Percentiles rank a stretch among this genome's conserved stretches.
These are phyloP conservation scores for Phaeophleospora eucalypticola DNA, from an alignment of 2,329 filamentous ascomycete species.

Conservation along the genomic window DNA sequence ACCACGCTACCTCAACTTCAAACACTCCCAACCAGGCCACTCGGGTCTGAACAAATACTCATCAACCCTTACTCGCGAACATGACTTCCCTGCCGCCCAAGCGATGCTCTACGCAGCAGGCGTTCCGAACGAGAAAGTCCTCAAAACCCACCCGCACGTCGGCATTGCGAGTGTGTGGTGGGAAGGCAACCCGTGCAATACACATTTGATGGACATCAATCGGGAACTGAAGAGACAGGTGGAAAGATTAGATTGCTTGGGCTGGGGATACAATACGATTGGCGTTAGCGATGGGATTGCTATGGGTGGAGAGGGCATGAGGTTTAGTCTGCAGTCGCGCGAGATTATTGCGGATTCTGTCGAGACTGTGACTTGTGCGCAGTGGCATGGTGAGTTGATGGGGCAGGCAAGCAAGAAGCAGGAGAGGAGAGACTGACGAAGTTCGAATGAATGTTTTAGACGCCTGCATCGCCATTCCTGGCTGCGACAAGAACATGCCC, in stretches of 20 bases:
- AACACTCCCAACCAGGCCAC: conserved; percentile 48
- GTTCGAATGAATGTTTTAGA: no score
- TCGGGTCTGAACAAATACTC: conserved; percentile 80
- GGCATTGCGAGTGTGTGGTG: conserved; percentile 93
- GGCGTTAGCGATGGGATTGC: conserved; percentile 86
- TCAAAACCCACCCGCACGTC: conserved; percentile 88
- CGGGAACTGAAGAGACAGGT: conserved; percentile 82
- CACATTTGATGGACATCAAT: conserved; percentile 73
- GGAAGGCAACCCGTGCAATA: conserved; percentile 91
- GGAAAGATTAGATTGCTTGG: conserved; percentile 79
- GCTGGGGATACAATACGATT: conserved; percentile 91
- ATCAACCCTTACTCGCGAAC: conserved; percentile 70
- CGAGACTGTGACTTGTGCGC: conserved; percentile 86
- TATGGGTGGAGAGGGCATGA: conserved; percentile 94
- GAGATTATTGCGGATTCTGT: conserved; percentile 94
- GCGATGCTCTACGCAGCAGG: conserved; percentile 95
- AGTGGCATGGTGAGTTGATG: conserved; percentile 60
- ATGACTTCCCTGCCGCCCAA: conserved; percentile 91
- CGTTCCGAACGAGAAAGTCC: conserved; percentile 73
- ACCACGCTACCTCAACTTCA: conserved; percentile 55
- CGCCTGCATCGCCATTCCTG: conserved; percentile 87
- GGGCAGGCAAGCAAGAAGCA: neutral
- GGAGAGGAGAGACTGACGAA: neutral
- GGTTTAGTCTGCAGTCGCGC: conserved; percentile 83
- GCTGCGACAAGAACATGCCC: conserved; percentile 98